A percentile compares a stretch with the other conserved stretches of the same genome.
These are phyloP conservation scores for Lepidopterella palustris DNA, from an alignment of 495 filamentous ascomycete species.

Conservation along the genomic window DNA sequence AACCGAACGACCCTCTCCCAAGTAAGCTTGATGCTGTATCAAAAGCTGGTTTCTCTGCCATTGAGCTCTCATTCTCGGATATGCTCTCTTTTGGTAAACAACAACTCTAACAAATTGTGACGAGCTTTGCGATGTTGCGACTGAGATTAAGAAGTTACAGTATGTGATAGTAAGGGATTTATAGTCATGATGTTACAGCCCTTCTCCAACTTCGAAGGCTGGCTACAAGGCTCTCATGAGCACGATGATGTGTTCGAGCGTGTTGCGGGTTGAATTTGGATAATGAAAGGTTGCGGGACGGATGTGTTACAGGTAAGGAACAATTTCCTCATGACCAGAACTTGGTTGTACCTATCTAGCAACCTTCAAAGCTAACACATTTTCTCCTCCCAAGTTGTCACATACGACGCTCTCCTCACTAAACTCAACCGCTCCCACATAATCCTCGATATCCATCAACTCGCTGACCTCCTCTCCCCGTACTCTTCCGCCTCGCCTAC, in stretches of 20 bases:
- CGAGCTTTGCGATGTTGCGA: constrained; percentile 45
- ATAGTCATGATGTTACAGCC: constrained; percentile 71
- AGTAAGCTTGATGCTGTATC: constrained; percentile 61
- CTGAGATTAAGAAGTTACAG: constrained; percentile 48
- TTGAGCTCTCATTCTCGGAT: constrained; percentile 73
- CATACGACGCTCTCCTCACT: constrained; percentile 51
- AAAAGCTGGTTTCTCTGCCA: constrained; percentile 58
- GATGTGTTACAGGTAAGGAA: constrained; percentile 68
- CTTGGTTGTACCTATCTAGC: too few species aligned
- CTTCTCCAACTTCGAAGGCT: constrained; percentile 76
- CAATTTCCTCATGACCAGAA: too few species aligned
- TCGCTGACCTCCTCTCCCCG: constrained; percentile 57
- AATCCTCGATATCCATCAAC: constrained; percentile 54
- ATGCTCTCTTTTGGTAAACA: constrained; percentile 56
- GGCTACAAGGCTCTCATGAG: constrained; percentile 51
- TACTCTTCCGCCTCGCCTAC: constrained; percentile 59
- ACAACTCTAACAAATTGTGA: constrained; percentile 52
- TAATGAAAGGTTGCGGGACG: constrained; percentile 65
- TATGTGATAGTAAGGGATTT: constrained; percentile 47
- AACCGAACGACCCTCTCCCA: constrained; percentile 49
- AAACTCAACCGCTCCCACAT: constrained; percentile 49
- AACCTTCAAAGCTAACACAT: not conserved
- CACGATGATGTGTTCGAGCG: constrained; percentile 59
- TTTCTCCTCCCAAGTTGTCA: constrained; percentile 51
- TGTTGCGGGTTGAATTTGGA: constrained; percentile 61